Evolutionary conservation across 768 basidiomycete genomes (phyloP), one percentile per base, ranked within the genome.

Genomic region (Coprinellus aureogranulatus): DNA sequence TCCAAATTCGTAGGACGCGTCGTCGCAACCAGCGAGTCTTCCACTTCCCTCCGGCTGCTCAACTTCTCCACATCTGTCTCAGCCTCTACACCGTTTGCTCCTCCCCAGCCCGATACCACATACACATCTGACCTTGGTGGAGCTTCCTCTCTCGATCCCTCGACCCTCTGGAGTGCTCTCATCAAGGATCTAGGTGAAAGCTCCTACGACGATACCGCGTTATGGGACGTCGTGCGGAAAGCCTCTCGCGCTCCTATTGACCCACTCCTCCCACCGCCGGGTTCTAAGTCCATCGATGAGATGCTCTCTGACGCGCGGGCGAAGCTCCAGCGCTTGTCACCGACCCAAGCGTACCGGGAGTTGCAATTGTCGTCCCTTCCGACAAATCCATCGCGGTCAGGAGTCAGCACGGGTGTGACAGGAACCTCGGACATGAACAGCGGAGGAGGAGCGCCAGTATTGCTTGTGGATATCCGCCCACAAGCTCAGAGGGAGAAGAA

Each of bases 381-480:
- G 42, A 44, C 42, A 6, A 23, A 18, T n/a, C 42, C 23, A 9
- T 44, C 42, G 18, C 18, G 42, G 18, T n/a, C 42, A n/a, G 42
- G 42, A 8, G 20, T 23, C 18, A 23, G 42, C 20, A 44, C 46
- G 27, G 46, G 46, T 18, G 46, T 48, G 27, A 18, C 23, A 18
- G 16, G 12, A 8, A 28, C 46, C 4, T n/a, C 27, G n/a, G 50
- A 34, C 2, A 39, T 20, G 6, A 79, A 81, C 40, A 73, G 78
- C 4, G 71, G 76, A 26, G 75, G 81, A 39, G 77, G 74, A 3
- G 83, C 82, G 40, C 88, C 89, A 1, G 86, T 84, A 1, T 80
- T 91, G 54, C 76, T 92, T 41, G 89, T 92, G 6, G 90, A 92
- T 67, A 90, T 92, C 52, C 84, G 90, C 6, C 81, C 89, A 0